phyloP scores from a whole-genome alignment of 2,329 filamentous ascomycete genomes.

The Colletotrichum sp. region DNA sequence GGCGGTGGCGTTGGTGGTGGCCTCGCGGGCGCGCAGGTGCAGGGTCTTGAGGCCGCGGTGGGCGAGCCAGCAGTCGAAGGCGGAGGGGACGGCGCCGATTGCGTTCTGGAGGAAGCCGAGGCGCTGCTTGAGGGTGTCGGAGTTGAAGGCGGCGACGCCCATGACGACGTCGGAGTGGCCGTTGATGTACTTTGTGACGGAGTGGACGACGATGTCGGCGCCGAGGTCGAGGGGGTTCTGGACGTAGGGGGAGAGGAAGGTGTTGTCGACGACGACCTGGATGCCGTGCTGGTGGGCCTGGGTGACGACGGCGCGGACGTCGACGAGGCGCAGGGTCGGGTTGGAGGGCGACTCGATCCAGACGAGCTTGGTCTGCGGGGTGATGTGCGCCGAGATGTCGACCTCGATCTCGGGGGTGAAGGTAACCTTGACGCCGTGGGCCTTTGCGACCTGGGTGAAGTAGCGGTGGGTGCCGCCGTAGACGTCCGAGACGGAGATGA shows the following conservation, averaged over 20 bases:
- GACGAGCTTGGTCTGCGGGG: slow-evolving; percentile 86
- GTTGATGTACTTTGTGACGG: slow-evolving; percentile 99
- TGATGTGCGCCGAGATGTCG: slow-evolving; percentile 85
- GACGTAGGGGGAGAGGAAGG: slow-evolving; percentile 94
- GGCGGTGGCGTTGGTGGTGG: slow-evolving; percentile 78
- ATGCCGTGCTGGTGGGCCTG: slow-evolving; percentile 88
- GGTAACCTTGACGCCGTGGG: slow-evolving; percentile 92
- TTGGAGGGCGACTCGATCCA: slow-evolving; percentile 98
- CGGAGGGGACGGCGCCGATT: slow-evolving; percentile 90
- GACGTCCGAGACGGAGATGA: slow-evolving; percentile 95
- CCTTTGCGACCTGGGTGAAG: slow-evolving; percentile 96
- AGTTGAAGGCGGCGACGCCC: slow-evolving; percentile 96
- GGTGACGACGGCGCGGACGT: slow-evolving; percentile 84
- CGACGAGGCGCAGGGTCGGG: slow-evolving; percentile 89
- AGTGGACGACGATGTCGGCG: slow-evolving; percentile 96
- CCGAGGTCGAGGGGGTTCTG: slow-evolving; percentile 96
- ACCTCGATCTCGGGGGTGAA: slow-evolving; percentile 93
- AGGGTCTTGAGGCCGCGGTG: slow-evolving; percentile 97
- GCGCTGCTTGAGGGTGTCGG: slow-evolving; percentile 74
- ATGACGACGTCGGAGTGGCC: slow-evolving; percentile 97
- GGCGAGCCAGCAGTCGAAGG: slow-evolving; percentile 98
- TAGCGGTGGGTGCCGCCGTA: slow-evolving; percentile 98
- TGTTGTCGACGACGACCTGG: slow-evolving; percentile 98
- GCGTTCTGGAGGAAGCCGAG: slow-evolving; percentile 95
- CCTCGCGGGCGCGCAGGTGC: slow-evolving; percentile 88